These are phyloP conservation scores for Tubosaeta brunneosetosa DNA, from an alignment of 768 basidiomycete species.

Conservation along the genomic window DNA sequence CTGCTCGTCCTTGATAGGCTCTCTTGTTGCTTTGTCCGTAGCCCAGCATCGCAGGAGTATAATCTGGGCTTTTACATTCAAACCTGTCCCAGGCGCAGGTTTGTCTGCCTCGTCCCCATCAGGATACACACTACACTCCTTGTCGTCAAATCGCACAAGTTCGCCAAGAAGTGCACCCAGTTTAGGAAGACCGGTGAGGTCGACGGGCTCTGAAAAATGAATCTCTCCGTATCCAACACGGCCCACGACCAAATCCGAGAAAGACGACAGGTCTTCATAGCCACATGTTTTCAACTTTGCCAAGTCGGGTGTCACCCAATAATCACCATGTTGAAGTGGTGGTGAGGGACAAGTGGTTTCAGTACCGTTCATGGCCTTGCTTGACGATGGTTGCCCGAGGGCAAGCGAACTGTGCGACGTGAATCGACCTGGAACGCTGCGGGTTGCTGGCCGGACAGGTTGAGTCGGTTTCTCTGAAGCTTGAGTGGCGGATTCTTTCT, in stretches of 20 bases:
- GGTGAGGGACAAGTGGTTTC: slow-evolving; percentile 24
- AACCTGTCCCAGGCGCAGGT: slow-evolving; percentile 74
- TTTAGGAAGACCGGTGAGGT: slow-evolving; percentile 79
- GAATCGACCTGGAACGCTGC: slow-evolving; percentile 40
- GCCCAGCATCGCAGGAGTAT: slow-evolving; percentile 80
- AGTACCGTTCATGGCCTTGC: slow-evolving; percentile 26
- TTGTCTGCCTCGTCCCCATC: slow-evolving; percentile 84
- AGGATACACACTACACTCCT: slow-evolving; percentile 92
- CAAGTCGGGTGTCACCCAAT: slow-evolving; percentile 83
- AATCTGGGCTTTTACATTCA: slow-evolving; percentile 85
- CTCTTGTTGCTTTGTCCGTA: slow-evolving; percentile 84
- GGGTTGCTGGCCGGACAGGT: slow-evolving; percentile 34
- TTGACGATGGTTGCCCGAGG: slow-evolving; percentile 23
- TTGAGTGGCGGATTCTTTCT: slow-evolving; percentile 29
- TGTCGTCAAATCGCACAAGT: slow-evolving; percentile 82
- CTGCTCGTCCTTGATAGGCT: slow-evolving; percentile 79
- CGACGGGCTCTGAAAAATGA: slow-evolving; percentile 72
- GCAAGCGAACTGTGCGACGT: slow-evolving; percentile 33
- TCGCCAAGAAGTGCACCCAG: slow-evolving; percentile 82
- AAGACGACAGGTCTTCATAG: slow-evolving; percentile 67
- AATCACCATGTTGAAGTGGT: slow-evolving; percentile 77
- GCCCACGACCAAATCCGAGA: slow-evolving; percentile 78
- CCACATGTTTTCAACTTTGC: slow-evolving; percentile 64
- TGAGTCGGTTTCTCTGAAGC: slow-evolving; percentile 14
- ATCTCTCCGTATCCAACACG: slow-evolving; percentile 92